Percentiles rank a stretch among this genome's conserved stretches.
phyloP scores from a whole-genome alignment of 192 early-diverging fungal species.

The Coemansia sp. region DNA sequence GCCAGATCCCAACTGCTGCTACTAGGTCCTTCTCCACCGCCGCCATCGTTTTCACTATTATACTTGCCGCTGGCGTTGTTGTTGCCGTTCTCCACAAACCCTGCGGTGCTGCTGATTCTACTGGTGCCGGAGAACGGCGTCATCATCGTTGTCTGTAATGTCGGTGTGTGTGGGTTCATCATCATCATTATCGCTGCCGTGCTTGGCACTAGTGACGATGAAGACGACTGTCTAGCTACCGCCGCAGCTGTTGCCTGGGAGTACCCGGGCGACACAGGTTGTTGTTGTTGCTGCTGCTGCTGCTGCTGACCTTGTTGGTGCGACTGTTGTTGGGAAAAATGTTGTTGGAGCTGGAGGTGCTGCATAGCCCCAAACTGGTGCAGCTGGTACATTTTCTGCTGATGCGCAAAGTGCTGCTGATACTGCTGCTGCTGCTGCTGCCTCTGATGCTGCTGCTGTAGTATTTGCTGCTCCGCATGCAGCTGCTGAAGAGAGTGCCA shows the following conservation, averaged over 20 bases:
- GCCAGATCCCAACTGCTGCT: conserved; percentile 14
- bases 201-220: neutral
- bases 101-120: neutral
- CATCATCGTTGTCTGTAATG: neutral
- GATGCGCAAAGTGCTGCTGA: conserved; percentile 5
- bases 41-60: neutral
- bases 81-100: too few relatives aligned
- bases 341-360: neutral
- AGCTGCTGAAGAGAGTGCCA: too few relatives aligned
- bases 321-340: neutral
- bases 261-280: neutral
- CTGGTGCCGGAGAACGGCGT: neutral
- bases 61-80: too few relatives aligned
- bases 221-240: neutral
- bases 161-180: neutral
- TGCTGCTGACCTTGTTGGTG: conserved; percentile 1
- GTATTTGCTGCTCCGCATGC: too few relatives aligned
- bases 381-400: neutral
- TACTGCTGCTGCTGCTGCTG: neutral
- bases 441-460: conserved; percentile 4
- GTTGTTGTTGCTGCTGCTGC: conserved; percentile 4
- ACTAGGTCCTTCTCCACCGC: too few relatives aligned
- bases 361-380: neutral
- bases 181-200: neutral
- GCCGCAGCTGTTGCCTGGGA: neutral